Base-by-base conservation (phyloP, 352 stramenopile genomes). In the Aphanomyces stellatus region DNA sequence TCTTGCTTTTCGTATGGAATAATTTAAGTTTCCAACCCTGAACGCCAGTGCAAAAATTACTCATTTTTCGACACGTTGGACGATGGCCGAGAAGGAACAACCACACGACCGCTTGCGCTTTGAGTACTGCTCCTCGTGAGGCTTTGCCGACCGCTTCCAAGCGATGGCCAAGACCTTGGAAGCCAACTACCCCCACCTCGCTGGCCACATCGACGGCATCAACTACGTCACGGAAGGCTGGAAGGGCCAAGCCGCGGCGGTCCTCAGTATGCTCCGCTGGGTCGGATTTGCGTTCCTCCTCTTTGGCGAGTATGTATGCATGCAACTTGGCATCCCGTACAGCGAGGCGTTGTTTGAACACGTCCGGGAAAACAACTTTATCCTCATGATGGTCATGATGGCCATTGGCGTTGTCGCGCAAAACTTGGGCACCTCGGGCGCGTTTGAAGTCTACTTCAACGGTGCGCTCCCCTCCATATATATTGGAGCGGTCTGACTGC, bases 111-210 rank as follows among this genome's bases (percentile, higher is more conserved):
- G 83, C 22, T 75, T 91, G 48, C 77, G 72, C 56, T 67, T 91
- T 30, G 69, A 70, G 31, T 88, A 74, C 72, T 91, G 83, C 65
- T 82, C 81, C 42, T 77, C 83, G 53, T 91, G 83, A 65, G 83
- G 83, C 62, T 91, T 87, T 74, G 71, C 82, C 70, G 76, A 89
- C 53, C 89, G 88, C 71, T 91, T 90, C 62, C 35, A 73, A 17
- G 75, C 90, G 65, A 72, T 90, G 37, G 87, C 87, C 69, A 76
- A 72, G 40, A 80, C 75, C 53, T 40, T 91, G 48, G 82, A 88
- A 69, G 74, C 89, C 34, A 82, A 76, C 33, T 90, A 87, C 59
- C 82, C 82, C 0, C 81, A 88, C 49, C 71, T 91, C 28, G 64
- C 76, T 11, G 82, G 84, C 57, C 79, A 76, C 71, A 71, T 91